Base-by-base conservation (phyloP, 1,139 yeast species). In the Martiniozyma asiatica region DNA sequence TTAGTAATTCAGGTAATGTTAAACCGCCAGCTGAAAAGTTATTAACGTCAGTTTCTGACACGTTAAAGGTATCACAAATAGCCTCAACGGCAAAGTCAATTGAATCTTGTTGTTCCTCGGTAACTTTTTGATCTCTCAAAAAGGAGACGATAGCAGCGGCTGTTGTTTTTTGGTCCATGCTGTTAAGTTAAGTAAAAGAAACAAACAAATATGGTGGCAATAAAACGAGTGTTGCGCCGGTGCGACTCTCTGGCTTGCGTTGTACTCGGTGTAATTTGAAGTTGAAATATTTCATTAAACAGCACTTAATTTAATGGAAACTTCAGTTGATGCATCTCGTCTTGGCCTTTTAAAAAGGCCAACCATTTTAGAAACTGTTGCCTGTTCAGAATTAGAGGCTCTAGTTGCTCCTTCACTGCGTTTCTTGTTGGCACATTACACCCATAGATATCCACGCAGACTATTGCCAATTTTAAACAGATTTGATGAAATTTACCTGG, bases 11-110 rank as follows among this genome's bases (percentile, higher is more conserved):
- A 5, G 50, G 42, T 42, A 77, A 61, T 3, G 63, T n/a, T n/a
- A n/a, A n/a, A n/a, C n/a, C n/a, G n/a, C n/a, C n/a, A n/a, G n/a
- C n/a, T n/a, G n/a, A n/a, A n/a, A n/a, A n/a, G n/a, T n/a, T n/a
- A n/a, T n/a, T n/a, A n/a, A n/a, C n/a, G n/a, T n/a, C n/a, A n/a
- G n/a, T n/a, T n/a, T n/a, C n/a, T n/a, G n/a, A n/a, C n/a, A n/a
- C n/a, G n/a, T 66, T 77, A 54, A 79, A 89, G 6, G 94, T 87
- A 47, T 87, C 97, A 20, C 84, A 72, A 36, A 89, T 71, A 61
- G 96, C 84, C 50, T 82, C 95, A 47, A 85, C 70, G 42, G 97
- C 97, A 31, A 89, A 94, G 42, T 87, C 96, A 49, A 89, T 66
- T n/a, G 96, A 82, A 44, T 89, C 98, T 36, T 68, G 68, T 49